These are phyloP conservation scores for Colletotrichum somersetense DNA, from an alignment of 2,329 filamentous ascomycete genomes.

Conservation along the genomic window DNA sequence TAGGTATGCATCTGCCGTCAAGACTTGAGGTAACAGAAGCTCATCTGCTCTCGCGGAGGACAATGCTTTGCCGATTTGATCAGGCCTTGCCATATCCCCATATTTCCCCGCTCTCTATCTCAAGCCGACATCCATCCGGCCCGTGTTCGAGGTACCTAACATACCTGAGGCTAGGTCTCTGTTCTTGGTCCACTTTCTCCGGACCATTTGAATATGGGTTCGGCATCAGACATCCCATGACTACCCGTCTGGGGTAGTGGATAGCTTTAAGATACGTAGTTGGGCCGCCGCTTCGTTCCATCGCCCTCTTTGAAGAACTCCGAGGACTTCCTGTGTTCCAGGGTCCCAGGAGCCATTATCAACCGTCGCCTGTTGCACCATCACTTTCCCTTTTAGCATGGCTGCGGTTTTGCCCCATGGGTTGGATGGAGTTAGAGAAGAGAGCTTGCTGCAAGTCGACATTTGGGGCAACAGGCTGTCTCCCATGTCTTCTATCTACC, in stretches of 20 bases:
- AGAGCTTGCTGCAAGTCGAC: conserved; percentile 14
- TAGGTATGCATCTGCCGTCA: conserved; percentile 9
- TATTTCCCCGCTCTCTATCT: conserved; percentile 3
- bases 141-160: neutral
- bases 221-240: neutral
- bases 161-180: neutral
- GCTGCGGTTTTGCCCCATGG: neutral
- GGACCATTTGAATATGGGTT: conserved; percentile 20
- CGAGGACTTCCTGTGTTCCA: no score
- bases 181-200: conserved; percentile 21
- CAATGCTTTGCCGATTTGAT: conserved; percentile 10
- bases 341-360: neutral
- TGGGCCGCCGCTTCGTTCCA: neutral
- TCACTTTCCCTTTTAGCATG: neutral
- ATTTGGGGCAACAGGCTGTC: conserved; percentile 11
- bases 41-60: neutral
- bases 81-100: neutral
- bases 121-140: neutral
- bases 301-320: neutral
- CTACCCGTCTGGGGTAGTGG: conserved; percentile 26
- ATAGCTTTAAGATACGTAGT: neutral
- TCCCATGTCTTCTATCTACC: conserved; percentile 11
- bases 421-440: conserved; percentile 2
- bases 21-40: neutral
- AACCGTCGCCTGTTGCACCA: neutral